Evolutionary conservation across 2,329 filamentous ascomycete genomes (phyloP).

Genomic region (Podosphaera aphanis): DNA sequence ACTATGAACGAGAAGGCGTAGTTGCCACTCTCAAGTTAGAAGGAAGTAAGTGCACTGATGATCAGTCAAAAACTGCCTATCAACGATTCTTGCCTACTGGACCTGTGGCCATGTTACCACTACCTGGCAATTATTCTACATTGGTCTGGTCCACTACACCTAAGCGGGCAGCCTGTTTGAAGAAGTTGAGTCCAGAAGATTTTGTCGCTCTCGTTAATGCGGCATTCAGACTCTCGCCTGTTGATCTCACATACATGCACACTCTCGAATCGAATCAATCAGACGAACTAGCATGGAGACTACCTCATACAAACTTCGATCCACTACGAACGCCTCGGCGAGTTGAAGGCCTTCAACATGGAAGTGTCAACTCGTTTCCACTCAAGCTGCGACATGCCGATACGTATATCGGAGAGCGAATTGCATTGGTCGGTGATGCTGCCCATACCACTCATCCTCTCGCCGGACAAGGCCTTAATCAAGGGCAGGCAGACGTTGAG

Average conservation of each 20-base stretch:
- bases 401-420: conserved; percentile 71
- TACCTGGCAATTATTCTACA: conserved; percentile 62
- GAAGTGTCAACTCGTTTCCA: conserved; percentile 71
- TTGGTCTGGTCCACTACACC: conserved; percentile 91
- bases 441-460: conserved; percentile 90
- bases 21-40: conserved; percentile 69
- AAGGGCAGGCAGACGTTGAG: conserved; percentile 73
- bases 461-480: conserved; percentile 82
- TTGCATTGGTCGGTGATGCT: conserved; percentile 80
- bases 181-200: conserved; percentile 45
- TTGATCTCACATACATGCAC: conserved; percentile 70
- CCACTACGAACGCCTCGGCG: conserved; percentile 36
- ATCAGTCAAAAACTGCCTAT: conserved; percentile 52
- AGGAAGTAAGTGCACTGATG: conserved; percentile 29
- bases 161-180: conserved; percentile 53
- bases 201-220: conserved; percentile 82
- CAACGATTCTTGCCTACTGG: conserved; percentile 87
- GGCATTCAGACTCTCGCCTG: conserved; percentile 58
- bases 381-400: conserved; percentile 83
- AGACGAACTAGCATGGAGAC: conserved; percentile 68
- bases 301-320: conserved; percentile 40
- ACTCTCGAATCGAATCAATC: conserved; percentile 31
- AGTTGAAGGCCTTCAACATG: conserved; percentile 49
- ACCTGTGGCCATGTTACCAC: conserved; percentile 71
- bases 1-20: conserved; percentile 74